Percentiles rank a stretch among this genome's conserved stretches.
Conservation (phyloP, 2,329 filamentous ascomycete genomes). For the Fonsecaea monophora region DNA sequence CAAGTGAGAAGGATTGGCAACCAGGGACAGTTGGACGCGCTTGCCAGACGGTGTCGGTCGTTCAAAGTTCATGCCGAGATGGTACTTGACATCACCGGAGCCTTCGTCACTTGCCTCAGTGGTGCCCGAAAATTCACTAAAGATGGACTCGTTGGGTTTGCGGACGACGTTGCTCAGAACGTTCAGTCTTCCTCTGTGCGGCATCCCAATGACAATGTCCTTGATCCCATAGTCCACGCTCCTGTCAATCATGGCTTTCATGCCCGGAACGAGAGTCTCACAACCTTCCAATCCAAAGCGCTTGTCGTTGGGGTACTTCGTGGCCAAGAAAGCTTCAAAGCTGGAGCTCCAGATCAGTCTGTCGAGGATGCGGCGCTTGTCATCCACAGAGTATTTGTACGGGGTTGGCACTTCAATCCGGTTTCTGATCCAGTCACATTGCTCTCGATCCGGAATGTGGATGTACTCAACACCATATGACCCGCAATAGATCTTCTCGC, state of each 20-base stretch:
- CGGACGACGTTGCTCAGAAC: conserved; percentile 97
- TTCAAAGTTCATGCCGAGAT: conserved; percentile 99
- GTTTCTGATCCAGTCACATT: conserved; percentile 97
- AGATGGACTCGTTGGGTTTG: conserved; percentile 99
- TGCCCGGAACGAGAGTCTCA: conserved; percentile 94
- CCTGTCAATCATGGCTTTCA: conserved; percentile 98
- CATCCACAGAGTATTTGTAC: conserved; percentile 97
- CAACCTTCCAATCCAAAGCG: conserved; percentile 98
- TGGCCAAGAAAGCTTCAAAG: conserved; percentile 93
- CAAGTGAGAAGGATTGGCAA: conserved; percentile 97
- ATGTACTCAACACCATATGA: conserved; percentile 99
- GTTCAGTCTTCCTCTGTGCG: conserved; percentile 96
- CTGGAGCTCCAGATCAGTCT: conserved; percentile 98
- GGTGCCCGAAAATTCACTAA: conserved; percentile 94
- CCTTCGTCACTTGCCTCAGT: conserved; percentile 90
- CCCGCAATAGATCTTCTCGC: conserved; percentile 95
- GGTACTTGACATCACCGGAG: conserved; percentile 98
- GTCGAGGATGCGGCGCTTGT: conserved; percentile 97
- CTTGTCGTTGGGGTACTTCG: conserved; percentile 99
- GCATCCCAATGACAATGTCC: conserved; percentile 99
- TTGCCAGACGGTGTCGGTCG: conserved; percentile 97
- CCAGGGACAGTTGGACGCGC: conserved; percentile 97
- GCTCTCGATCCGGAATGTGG: conserved; percentile 94
- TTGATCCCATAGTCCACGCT: conserved; percentile 98
- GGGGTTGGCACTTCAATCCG: conserved; percentile 91